Base-by-base conservation (phyloP, 2,329 filamentous ascomycete species). In the Plenodomus biglobosus region DNA sequence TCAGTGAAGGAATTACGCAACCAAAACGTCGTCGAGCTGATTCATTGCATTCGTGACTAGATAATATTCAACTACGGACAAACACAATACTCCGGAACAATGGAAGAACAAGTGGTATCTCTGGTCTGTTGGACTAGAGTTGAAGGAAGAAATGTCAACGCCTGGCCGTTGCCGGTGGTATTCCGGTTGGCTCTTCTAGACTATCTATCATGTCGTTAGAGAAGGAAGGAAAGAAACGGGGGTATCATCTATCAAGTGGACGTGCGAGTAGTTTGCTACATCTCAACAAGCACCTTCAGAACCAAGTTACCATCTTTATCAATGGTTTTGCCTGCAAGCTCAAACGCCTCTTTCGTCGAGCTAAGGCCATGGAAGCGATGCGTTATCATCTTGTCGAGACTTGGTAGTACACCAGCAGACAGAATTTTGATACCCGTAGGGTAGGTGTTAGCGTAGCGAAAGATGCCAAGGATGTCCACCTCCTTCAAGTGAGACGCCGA, bases 381-480 rank as follows among this genome's bases (percentile, higher is more conserved):
- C n/a, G 79, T 82, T 20, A 81, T 74, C 59, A 82, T 76, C 53
- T 74, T 73, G 54, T 80, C 75, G 36, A 81, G 76, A 17, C 66
- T 73, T 16, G 73, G 73, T 35, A 82, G 62, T 44, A 75, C 74
- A 4, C 78, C 78, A 41, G 76, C 77, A 2, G 74, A 77, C 55
- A 81, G 66, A 53, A 82, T 64, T 53, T 74, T 75, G 62, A 82
- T 80, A 1, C 79, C 80, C n/a, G 73, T 75, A 0, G 79, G 78
- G 54, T 82, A 82, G 0, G 78, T 78, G 56, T 76, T 73, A 59
- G 79, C 78, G 50, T 82, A 82, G 38, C 80, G 71, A 65, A 82
- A 81, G 6, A 81, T 78, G n/a, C 80, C 80, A 40, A 82, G 76
- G 37, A 82, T 75, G 60, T 82, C 80, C 6, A 82, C 77, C 62